Evolutionary conservation across 1,139 yeast genomes (phyloP), one percentile per base, ranked within the genome.

Genomic region (Blastobotrys raffinosifermentans): DNA sequence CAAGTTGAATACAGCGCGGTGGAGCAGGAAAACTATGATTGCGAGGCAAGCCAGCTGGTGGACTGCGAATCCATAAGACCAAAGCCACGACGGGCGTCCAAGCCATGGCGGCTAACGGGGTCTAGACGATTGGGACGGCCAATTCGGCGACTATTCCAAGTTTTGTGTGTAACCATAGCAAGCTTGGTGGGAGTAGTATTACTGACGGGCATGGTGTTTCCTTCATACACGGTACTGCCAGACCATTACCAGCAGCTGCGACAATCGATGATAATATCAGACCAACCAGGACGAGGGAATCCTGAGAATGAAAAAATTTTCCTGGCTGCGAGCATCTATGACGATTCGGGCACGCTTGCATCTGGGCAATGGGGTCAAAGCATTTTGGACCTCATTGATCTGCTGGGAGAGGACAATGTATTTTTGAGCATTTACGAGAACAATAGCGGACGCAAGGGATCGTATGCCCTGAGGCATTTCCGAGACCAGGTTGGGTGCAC

Each of bases 321-420:
- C 23, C 40, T 44, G 5, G 39, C 47, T 4, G 45, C 43, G 15
- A 39, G 38, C 20, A 40, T 44, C 13, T 32, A 40, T 25, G 39
- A 44, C 25, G 7, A 8, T n/a, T 8, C 7, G 11, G 45, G 38
- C 19, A 37, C 35, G 10, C 35, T 44, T 14, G 38, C 43, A 3
- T 22, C 16, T 8, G 46, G 46, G 8, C 18, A 16, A 4, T 44
- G 47, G 47, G 47, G 47, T n/a, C 31, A 38, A 13, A 32, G 43
- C 16, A 38, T 44, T 2, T 26, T 43, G 17, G 35, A 35, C 9
- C 37, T 44, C 13, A 38, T 40, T 5, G 42, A 44, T 11, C 29
- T 43, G 13, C 34, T 44, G 18, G 47, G 47, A 4, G 39, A 39
- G 4, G 18, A 43, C 5, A 43, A 37, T 18, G 44, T 41, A 4